Base-by-base conservation (phyloP, 768 basidiomycete genomes). In the Terana coerulea region DNA sequence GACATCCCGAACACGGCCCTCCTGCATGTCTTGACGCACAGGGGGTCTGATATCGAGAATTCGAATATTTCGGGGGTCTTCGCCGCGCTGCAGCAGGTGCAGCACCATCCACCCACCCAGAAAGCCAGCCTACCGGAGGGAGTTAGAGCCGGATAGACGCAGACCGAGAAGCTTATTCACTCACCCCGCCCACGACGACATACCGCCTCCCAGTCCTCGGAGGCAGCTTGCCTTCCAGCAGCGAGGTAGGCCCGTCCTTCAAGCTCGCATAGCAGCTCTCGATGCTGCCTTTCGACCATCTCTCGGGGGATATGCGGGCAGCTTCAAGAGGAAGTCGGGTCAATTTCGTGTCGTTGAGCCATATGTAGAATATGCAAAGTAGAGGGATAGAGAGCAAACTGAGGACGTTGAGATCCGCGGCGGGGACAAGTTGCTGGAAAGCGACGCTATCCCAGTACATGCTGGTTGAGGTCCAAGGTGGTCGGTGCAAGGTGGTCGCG, bases 51-150 rank as follows among this genome's bases (percentile, higher is more conserved):
- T 72, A 64, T 91, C 88, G 29, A 90, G 58, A 1, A 91, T 67
- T 14, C 88, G 75, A 14, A 90, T 88, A 12, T 69, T 71, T 33
- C 68, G 71, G 0, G 84, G 81, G 54, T 86, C 75, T 65, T 91
- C 88, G 1, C 88, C 88, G 2, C 88, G 79, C 46, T 81, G 72
- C 3, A 90, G 52, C 2, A 91, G 70, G 37, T 86, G 80, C 0
- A 80, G 70, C 3, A 84, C 81, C 31, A 91, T 82, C 88, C 88
- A 91, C 6, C 86, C 84, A 11, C 88, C 88, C 3, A 89, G 66
- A 53, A 89, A 88, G 0, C 88, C 88, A 3, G 81, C 79, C 87
- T 88, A 29, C 10, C 45, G 35, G 37, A 45, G 40, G 46, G 9
- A 17, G n/a, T 25, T 5, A 31, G 28, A 24, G 2, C 12, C 9